Evolutionary conservation across 2,329 filamentous ascomycete species (phyloP).

Genomic region (Calonectria ilicicola): DNA sequence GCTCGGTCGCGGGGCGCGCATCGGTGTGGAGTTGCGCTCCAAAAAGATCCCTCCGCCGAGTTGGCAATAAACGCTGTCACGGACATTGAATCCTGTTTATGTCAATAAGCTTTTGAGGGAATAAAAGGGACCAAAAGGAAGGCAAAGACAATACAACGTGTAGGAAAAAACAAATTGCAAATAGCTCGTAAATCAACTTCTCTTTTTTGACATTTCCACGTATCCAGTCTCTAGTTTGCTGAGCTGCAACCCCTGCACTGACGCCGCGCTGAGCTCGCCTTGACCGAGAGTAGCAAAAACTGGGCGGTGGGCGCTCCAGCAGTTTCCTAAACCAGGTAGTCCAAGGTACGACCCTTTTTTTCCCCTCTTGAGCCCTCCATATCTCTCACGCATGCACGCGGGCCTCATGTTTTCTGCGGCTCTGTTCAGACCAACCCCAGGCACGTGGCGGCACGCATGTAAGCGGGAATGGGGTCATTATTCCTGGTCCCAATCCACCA

Average conservation of each 20-base stretch:
- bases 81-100: not conserved
- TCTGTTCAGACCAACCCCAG: not conserved
- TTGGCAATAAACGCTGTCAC: not conserved
- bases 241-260: not conserved
- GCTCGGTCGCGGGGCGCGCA: not conserved
- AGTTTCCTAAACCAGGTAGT: not conserved
- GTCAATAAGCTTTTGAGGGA: not conserved
- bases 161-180: not conserved
- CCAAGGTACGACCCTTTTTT: not conserved
- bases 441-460: not conserved
- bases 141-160: not conserved
- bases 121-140: not conserved
- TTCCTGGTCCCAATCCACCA: not conserved
- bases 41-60: not conserved
- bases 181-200: not conserved
- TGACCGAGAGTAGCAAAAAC: not conserved
- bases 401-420: not conserved
- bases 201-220: not conserved
- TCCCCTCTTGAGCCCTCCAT: not conserved
- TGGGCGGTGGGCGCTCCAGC: not conserved
- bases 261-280: not conserved
- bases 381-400: not conserved
- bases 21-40: not conserved
- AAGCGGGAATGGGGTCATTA: not conserved
- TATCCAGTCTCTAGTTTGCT: not conserved